These are phyloP conservation scores for Arthrobotrys megalospora DNA, from an alignment of 2,329 filamentous ascomycete species.

Conservation along the genomic window DNA sequence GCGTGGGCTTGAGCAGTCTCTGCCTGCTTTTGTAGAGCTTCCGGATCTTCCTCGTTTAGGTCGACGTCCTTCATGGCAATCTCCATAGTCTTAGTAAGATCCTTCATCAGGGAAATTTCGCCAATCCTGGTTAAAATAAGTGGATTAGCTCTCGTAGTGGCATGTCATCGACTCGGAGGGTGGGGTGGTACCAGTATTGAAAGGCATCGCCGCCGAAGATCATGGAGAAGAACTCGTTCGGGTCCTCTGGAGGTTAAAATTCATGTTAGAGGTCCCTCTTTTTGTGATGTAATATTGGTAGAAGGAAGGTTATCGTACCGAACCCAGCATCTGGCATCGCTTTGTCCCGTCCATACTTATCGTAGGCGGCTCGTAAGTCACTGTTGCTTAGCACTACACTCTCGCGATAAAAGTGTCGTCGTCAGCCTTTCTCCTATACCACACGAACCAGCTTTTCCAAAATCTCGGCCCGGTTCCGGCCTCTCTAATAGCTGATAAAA, in stretches of 20 bases:
- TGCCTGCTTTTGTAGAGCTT: conserved; percentile 70
- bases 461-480: neutral
- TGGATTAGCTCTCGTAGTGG: neutral
- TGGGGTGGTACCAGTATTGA: conserved; percentile 76
- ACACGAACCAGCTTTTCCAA: neutral
- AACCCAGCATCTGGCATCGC: conserved; percentile 93
- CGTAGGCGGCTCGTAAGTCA: conserved; percentile 90
- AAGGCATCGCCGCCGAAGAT: conserved; percentile 99
- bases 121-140: conserved; percentile 75
- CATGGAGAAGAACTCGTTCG: conserved; percentile 96
- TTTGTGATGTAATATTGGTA: neutral
- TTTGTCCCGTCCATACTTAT: conserved; percentile 96
- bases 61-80: conserved; percentile 89
- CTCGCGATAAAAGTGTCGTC: neutral
- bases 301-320: conserved; percentile 68
- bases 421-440: neutral
- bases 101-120: conserved; percentile 98
- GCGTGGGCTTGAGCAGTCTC: conserved; percentile 65
- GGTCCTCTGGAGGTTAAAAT: conserved; percentile 75
- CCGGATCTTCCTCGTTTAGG: conserved; percentile 76
- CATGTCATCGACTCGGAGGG: neutral
- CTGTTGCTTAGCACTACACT: conserved; percentile 81
- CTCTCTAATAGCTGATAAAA: neutral
- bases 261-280: conserved; percentile 44
- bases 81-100: conserved; percentile 97